Base-by-base conservation (phyloP, 257 asterid genomes). In the Ophiorrhiza pumila region DNA sequence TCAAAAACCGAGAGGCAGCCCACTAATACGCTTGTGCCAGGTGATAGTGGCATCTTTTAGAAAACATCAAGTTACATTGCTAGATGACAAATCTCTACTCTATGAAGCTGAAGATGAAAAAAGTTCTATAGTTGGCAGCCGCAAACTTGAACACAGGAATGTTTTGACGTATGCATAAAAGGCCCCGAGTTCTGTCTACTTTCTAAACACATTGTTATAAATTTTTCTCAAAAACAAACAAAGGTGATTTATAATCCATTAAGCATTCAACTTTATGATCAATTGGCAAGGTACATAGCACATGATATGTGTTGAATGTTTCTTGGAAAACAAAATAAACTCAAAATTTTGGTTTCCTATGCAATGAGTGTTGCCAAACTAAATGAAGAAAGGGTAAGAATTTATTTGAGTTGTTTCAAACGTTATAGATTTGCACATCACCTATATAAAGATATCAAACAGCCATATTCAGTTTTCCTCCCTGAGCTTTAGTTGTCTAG, bases 81-180 rank as follows among this genome's bases (percentile, higher is more conserved):
- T 81, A 45, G 71, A 23, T 2, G 79, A 80, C 22, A 61, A 63
- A 27, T 68, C 78, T 42, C 70, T 53, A 14, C 56, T 80, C 18
- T 56, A 76, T 7, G 84, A 80, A 37, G 61, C 65, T 43, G 67
- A 45, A 20, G 77, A 64, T 42, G 73, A 57, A 59, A 74, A 73
- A 73, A 72, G 76, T 7, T 76, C 68, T 46, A 80, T 80, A 37
- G 59, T 66, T n/a, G 84, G 84, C 42, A 52, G 78, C 65, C 84
- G 84, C 56, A 80, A 80, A 63, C 79, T 80, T 69, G 74, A 78
- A 68, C 84, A 80, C 50, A 76, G 79, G 11, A 73, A 72, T 0
- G 74, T 73, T 13, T n/a, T 76, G 39, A 73, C 79, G 84, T 80
- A 50, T 25, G 62, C 17, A 14, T 57, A 57, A 57, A 29, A 57